Evolutionary conservation across 306 rosid genomes (phyloP), one percentile per base, ranked within the genome.

Genomic region (Dicorynia guianensis): DNA sequence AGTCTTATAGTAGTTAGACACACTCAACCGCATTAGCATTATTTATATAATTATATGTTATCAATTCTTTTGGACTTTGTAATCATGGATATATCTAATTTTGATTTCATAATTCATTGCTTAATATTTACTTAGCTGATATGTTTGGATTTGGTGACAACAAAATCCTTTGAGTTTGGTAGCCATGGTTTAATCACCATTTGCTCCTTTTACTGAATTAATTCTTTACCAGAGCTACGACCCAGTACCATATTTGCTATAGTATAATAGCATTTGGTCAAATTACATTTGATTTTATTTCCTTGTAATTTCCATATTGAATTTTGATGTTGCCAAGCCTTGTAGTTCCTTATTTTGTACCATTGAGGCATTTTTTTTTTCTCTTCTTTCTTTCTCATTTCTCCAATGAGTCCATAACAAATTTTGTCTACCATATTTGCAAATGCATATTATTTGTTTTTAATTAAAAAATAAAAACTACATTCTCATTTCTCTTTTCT

Each of bases 401-500:
- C 10, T 40, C 0, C 71, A 60, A 11, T 36, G 75, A 44, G 53
- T 33, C 39, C 44, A 63, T 49, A 46, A 67, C 48, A 49, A 47
- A 67, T 61, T 66, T 79, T 14, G 17, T 11, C 12, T 17, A 25
- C 40, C 30, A 19, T 40, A 18, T 42, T 13, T 39, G 64, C 76
- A 63, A 42, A 42, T 75, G 67, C 43, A 50, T 49, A 49, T 68
- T 52, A 18, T 63, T 54, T 75, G 53, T 57, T 54, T n/a, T 34
- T n/a, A n/a, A n/a, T n/a, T n/a, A n/a, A n/a, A n/a, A n/a, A n/a
- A 15, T 35, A 40, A 78, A 17, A 44, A 15, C 46, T 17, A 15
- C 18, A 60, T 34, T 62, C 72, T 83, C 68, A 80, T 43, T 79
- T 79, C 48, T 15, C 25, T 18, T 80, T 66, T 76, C 44, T 77